Evolutionary conservation across 208 protist genomes (phyloP).

Genomic region (Sergeia podlipaevii): DNA sequence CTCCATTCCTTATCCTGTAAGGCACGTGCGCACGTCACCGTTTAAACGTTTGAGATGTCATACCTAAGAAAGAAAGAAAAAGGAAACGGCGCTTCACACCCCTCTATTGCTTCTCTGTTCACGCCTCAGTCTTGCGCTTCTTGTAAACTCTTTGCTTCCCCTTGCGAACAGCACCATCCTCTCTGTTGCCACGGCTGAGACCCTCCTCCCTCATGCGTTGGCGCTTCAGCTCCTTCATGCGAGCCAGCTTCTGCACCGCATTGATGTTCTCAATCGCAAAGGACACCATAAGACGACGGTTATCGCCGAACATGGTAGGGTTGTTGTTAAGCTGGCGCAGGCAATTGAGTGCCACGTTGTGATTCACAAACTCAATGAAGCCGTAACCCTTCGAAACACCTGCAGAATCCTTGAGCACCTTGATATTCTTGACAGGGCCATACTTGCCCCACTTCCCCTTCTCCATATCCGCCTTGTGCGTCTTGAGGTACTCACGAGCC

Average conservation of each 20-base stretch:
- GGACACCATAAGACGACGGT: constrained; percentile 85
- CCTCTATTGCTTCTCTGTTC: background rate
- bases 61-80: no score
- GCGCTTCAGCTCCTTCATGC: constrained; percentile 72
- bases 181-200: constrained; percentile 3
- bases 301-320: constrained; percentile 83
- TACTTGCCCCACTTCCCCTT: constrained; percentile 88
- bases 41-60: no score
- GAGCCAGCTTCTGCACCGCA: constrained; percentile 86
- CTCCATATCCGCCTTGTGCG: constrained; percentile 60
- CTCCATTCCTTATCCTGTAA: no score
- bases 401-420: constrained; percentile 80
- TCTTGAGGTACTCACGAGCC: constrained; percentile 71
- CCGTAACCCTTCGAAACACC: constrained; percentile 86
- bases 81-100: no score
- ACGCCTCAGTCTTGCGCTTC: background rate
- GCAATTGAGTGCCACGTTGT: constrained; percentile 83
- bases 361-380: constrained; percentile 92
- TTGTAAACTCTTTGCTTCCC: background rate
- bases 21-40: no score
- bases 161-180: background rate
- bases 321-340: constrained; percentile 92
- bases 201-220: constrained; percentile 20
- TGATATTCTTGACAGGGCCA: constrained; percentile 83
- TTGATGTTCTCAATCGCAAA: constrained; percentile 91